Conservation (phyloP, 345 rosid species). For the Crucihimalaya himalaica region DNA sequence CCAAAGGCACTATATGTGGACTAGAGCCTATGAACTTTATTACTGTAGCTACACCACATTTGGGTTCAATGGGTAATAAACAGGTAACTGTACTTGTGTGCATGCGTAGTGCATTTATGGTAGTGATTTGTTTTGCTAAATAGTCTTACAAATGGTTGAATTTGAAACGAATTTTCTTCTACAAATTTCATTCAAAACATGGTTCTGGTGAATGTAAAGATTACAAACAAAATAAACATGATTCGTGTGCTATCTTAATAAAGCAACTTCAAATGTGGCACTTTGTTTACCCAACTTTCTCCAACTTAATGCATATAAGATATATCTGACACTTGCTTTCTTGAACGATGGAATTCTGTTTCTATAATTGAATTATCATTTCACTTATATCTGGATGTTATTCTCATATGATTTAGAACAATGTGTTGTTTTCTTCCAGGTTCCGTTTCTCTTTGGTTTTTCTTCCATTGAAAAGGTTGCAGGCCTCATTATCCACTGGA, state of each 20-base stretch:
- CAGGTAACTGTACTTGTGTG: slow-evolving; percentile 52
- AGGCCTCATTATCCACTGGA: slow-evolving; percentile 79
- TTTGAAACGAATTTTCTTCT: background rate
- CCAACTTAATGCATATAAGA: background rate
- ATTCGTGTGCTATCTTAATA: background rate
- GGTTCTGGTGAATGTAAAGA: background rate
- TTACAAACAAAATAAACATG: background rate
- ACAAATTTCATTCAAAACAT: slow-evolving; percentile 17
- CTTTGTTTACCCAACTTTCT: background rate
- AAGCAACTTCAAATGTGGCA: background rate
- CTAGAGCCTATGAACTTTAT: slow-evolving; percentile 87
- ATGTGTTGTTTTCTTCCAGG: slow-evolving; percentile 51
- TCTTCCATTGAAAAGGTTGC: slow-evolving; percentile 88
- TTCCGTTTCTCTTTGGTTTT: slow-evolving; percentile 96
- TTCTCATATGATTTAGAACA: background rate
- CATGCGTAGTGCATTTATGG: background rate
- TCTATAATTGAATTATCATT: background rate
- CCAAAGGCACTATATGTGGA: slow-evolving; percentile 67
- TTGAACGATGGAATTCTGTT: slow-evolving; percentile 4
- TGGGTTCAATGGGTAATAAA: slow-evolving; percentile 93
- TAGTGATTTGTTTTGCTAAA: background rate
- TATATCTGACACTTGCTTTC: background rate
- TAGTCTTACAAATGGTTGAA: slow-evolving; percentile 13
- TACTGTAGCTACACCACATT: slow-evolving; percentile 96
- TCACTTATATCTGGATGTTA: slow-evolving; percentile 1